Base-by-base conservation (phyloP, 495 filamentous ascomycete genomes). In the Daldinia decipiens region DNA sequence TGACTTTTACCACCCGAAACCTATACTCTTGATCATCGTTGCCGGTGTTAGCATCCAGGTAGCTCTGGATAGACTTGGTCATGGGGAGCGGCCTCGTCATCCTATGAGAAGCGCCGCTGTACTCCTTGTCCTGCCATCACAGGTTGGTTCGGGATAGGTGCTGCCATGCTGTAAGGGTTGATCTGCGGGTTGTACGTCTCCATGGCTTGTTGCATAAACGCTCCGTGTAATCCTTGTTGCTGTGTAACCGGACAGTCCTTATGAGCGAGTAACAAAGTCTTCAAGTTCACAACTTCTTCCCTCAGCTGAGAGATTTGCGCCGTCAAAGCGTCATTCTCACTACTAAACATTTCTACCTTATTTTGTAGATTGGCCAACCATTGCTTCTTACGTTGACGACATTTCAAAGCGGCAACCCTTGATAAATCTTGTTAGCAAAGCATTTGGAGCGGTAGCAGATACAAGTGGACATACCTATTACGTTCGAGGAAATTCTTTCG, bases 341-440 rank as follows among this genome's bases (percentile, higher is more conserved):
- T 88, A 40, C 88, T 92, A 75, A 92, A 98, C 47, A 97, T 81
- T 76, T 99, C 95, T 31, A 98, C 95, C 79, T 99, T 99, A 24
- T 87, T 87, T 79, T 99, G 95, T 2, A 99, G 86, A 76, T 97
- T 99, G 15, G 92, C 92, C 50, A 99, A 88, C 95, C 95, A 99
- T 77, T 98, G 95, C 83, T 99, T 99, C 85, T 99, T 99, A 5
- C 95, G 90, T 78, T 99, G 95, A 61, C 95, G 91, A 82, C 95
- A 99, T 79, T 99, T 99, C 56, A 99, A 83, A 26, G 95, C 95
- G 39, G 95, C 95, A 70, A 99, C 93, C 77, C 95, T 98, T 70
- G 8, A 63, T 17, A 8, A 54, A 55, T 3, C 8, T 51, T 12
- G 65, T 82, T 55, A 83, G 79, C 51, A 70, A 71, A 2, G 17